These are phyloP conservation scores for Candida glaebosa DNA, from an alignment of 805 yeast genomes.

Conservation along the genomic window DNA sequence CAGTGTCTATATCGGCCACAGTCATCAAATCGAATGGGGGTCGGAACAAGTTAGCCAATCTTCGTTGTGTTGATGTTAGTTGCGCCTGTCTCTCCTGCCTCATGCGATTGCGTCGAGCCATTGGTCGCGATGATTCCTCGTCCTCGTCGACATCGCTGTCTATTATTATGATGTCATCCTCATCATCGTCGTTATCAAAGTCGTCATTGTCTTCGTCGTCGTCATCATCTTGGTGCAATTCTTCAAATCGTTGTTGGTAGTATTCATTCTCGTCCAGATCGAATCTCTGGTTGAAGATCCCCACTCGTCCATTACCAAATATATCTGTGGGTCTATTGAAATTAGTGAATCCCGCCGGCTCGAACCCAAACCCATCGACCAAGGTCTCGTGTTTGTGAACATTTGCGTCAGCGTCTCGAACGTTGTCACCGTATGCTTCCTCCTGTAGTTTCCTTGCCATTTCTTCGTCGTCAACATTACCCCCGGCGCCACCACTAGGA, in stretches of 20 bases:
- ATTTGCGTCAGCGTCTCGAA: conserved; percentile 65
- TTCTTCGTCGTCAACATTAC: conserved; percentile 39
- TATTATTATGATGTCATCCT: conserved; percentile 25
- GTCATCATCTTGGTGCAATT: conserved; percentile 19
- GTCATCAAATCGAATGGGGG: conserved; percentile 93
- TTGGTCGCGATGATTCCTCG: conserved; percentile 14
- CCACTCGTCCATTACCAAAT: conserved; percentile 46
- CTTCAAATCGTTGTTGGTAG: conserved; percentile 16
- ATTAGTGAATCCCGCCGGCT: neutral
- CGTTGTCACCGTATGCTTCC: conserved; percentile 49
- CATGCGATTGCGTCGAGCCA: conserved; percentile 24
- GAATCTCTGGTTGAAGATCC: conserved; percentile 59
- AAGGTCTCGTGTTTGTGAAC: conserved; percentile 76
- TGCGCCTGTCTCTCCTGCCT: conserved; percentile 26
- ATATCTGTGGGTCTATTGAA: conserved; percentile 34
- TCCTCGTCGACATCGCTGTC: conserved; percentile 26
- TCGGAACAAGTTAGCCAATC: conserved; percentile 78
- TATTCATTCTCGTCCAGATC: conserved; percentile 37
- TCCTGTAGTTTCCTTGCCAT: conserved; percentile 61
- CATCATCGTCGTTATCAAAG: conserved; percentile 35
- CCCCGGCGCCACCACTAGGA: conserved; percentile 2
- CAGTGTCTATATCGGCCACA: conserved; percentile 64
- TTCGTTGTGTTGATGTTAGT: conserved; percentile 51
- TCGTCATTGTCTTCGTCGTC: conserved; percentile 30
- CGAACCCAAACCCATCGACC: conserved; percentile 37